These are phyloP conservation scores for Coemansia sp. DNA, from an alignment of 192 early-diverging fungal species.

Conservation along the genomic window DNA sequence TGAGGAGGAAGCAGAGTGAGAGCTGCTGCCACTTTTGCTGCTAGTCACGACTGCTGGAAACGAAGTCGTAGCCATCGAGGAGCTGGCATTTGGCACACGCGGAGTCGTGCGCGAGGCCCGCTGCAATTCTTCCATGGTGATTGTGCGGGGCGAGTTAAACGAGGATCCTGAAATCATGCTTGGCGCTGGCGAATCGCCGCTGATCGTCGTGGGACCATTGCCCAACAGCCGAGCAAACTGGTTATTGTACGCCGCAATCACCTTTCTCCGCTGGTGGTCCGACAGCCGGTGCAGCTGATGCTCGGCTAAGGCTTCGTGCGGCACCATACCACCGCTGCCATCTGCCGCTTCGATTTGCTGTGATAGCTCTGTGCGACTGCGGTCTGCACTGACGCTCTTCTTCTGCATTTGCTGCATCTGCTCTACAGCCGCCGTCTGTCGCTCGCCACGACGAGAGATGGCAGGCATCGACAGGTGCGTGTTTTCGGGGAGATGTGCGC, in stretches of 20 bases:
- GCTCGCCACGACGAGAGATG: conserved; percentile 6
- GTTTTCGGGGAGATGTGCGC: conserved; percentile 42
- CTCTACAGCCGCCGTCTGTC: not conserved
- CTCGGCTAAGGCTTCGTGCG: not conserved
- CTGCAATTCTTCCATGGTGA: conserved; percentile 46
- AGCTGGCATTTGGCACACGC: not conserved
- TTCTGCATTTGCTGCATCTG: not conserved
- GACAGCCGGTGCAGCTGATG: conserved; percentile 12
- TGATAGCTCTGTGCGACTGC: conserved; percentile 33
- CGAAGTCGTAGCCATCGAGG: not conserved
- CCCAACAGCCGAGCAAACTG: conserved; percentile 44
- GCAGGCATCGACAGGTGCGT: conserved; percentile 46
- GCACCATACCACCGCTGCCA: conserved; percentile 5
- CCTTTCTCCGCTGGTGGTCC: conserved; percentile 30
- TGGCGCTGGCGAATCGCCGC: conserved; percentile 22
- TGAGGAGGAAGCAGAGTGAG: not conserved
- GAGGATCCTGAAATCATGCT: conserved; percentile 37
- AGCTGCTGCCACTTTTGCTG: not conserved
- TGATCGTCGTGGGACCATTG: conserved; percentile 12
- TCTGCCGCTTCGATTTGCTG: conserved; percentile 6
- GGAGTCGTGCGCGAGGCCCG: conserved; percentile 34
- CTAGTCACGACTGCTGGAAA: not conserved
- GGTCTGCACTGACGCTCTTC: conserved; percentile 35
- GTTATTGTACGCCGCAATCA: conserved; percentile 37
- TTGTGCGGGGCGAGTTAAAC: conserved; percentile 49